Percentiles rank a stretch among this genome's conserved stretches.
phyloP scores from a whole-genome alignment of 78 protist species.

The Protostelium mycophagum region DNA sequence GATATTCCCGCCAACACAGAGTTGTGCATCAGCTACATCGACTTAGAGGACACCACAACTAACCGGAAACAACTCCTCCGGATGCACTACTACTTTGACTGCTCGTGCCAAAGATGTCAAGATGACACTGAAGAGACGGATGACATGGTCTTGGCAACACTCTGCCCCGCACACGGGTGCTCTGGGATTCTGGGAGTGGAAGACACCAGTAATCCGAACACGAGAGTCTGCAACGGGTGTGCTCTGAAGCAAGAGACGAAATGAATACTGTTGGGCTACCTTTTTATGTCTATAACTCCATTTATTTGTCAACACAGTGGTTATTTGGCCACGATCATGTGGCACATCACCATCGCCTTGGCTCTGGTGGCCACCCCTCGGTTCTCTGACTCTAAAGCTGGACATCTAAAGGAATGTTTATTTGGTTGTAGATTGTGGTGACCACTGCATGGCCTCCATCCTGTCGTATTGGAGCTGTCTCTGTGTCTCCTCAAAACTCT shows the following conservation, averaged over 20 bases:
- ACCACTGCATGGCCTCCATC: not conserved
- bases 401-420: too few relatives aligned
- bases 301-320: too few relatives aligned
- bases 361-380: too few relatives aligned
- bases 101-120: not conserved
- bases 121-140: not conserved
- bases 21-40: not conserved
- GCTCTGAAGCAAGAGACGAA: not conserved
- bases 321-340: too few relatives aligned
- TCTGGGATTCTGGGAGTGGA: not conserved
- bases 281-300: too few relatives aligned
- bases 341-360: too few relatives aligned
- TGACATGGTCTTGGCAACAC: not conserved
- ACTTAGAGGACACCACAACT: not conserved
- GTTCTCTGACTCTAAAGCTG: too few relatives aligned
- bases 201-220: not conserved
- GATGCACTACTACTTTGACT: not conserved
- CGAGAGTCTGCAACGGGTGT: not conserved
- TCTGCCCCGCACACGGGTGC: not conserved
- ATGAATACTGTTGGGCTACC: too few relatives aligned
- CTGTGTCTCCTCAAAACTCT: not conserved
- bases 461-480: not conserved
- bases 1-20: not conserved
- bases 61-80: not conserved
- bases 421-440: too few relatives aligned